Evolutionary conservation across 495 filamentous ascomycete species (phyloP), one percentile per base, ranked within the genome.

Genomic region (Lophiotrema nucula): DNA sequence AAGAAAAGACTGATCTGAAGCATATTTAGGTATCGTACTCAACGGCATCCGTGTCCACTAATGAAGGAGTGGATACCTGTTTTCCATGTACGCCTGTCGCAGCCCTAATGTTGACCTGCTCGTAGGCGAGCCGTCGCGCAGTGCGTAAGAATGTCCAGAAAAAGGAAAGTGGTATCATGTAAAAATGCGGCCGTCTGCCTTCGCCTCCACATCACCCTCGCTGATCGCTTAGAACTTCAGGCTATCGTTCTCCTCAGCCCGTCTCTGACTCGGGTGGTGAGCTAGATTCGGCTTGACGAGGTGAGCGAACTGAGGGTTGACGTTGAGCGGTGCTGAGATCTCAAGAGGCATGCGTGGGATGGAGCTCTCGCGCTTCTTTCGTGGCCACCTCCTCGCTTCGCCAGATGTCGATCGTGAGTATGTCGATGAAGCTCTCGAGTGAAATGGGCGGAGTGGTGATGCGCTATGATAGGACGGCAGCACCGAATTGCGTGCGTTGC

Each of bases 281-380:
- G 58, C 66, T 42, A 62, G 18, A 52, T 71, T 65, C 37, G 71
- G 71, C 49, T 62, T 62, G 41, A 72, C 66, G 23, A 74, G 55
- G 51, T 74, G 70, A 43, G 72, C 71, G 55, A 73, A 74, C 49
- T 72, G 65, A 42, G 72, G 70, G 46, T 74, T 74, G 39, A 70
- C 55, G 43, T 70, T 71, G 61, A 69, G 47, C 19, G 72, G 71
- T 15, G 55, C 60, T 12, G 64, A 69, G 57, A 74, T 74, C 22
- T 72, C 57, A 19, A 70, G 42, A 10, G 67, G 67, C 45, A 68
- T 52, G 4, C 37, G 47, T 10, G 66, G 66, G 11, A 65, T 58
- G 15, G 44, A 35, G 37, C 55, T 60, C n/a, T 63, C 53, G 5
- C 48, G 38, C 26, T 52, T 52, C 25, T 56, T 56, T 28, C 18